A percentile compares a stretch with the other conserved stretches of the same genome.
These are phyloP conservation scores for Arachnomyces sp. DNA, from an alignment of 2,329 filamentous ascomycete species.

Conservation along the genomic window DNA sequence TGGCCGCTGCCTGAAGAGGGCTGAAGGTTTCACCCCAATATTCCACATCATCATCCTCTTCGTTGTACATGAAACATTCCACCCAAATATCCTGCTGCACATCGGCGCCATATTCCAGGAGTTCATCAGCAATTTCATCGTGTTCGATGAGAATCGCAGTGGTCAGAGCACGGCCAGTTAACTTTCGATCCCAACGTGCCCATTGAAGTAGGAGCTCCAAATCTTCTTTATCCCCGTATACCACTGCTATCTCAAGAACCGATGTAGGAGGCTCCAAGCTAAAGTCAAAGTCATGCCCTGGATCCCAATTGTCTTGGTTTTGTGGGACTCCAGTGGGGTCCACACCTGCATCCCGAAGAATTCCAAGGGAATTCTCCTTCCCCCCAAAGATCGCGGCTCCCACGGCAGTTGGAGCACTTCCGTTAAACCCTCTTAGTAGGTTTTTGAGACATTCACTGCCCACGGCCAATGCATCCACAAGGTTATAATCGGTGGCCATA, in stretches of 20 bases:
- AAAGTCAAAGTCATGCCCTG: too few species aligned
- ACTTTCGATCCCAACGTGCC: slow-evolving; percentile 1
- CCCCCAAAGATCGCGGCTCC: not conserved
- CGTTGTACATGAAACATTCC: not conserved
- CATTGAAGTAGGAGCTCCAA: slow-evolving; percentile 5
- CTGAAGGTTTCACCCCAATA: not conserved
- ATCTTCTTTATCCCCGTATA: not conserved
- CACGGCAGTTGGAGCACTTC: slow-evolving; percentile 8
- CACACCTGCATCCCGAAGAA: slow-evolving; percentile 7
- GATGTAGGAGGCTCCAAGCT: slow-evolving; percentile 2
- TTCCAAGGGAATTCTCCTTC: slow-evolving; percentile 1
- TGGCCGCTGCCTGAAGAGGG: not conserved
- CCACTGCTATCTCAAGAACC: slow-evolving; percentile 6
- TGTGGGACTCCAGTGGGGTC: slow-evolving; percentile 6
- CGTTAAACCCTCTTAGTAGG: slow-evolving; percentile 2
- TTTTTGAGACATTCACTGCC: not conserved
- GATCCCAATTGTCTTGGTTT: too few species aligned
- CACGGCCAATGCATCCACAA: slow-evolving; percentile 2
- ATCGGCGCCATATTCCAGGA: slow-evolving; percentile 5
- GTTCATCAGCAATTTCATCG: slow-evolving; percentile 1
- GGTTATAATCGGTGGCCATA: slow-evolving; percentile 6
- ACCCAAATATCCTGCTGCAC: slow-evolving; percentile 1
- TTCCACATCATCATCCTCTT: slow-evolving; percentile 1
- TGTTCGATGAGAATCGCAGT: slow-evolving; percentile 1
- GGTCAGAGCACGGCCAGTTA: slow-evolving; percentile 5